Evolutionary conservation across 306 rosid genomes (phyloP), one percentile per base, ranked within the genome.

Genomic region (Erythrophleum fordii): DNA sequence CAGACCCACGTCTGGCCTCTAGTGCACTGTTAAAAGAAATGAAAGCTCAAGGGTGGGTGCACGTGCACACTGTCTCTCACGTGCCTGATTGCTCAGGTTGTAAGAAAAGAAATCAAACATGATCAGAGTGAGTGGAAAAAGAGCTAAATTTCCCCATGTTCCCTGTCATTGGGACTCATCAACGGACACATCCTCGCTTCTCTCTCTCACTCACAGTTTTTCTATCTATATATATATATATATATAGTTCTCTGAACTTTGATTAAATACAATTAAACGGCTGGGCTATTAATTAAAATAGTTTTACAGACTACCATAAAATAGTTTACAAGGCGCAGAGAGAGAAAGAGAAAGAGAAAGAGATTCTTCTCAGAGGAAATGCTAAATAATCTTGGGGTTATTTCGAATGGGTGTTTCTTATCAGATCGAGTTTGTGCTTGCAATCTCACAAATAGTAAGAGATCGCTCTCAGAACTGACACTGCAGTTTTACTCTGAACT

Each of bases 151-250:
- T 89, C 83, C 92, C 91, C 78, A 88, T 86, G 79, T 87, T 87
- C 89, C 86, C 87, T 90, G 75, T 79, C 88, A 88, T 91, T 70
- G 92, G 91, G 72, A 92, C 91, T 87, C 90, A 81, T 88, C 77
- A 89, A 79, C 85, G 71, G 29, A 69, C 88, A 18, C 78, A 39
- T 20, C 31, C 25, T 41, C 56, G 52, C 60, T 22, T 29, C 68
- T 65, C 67, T 49, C 28, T n/a, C 66, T 11, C 26, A 56, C 76
- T 55, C 69, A 58, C 85, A 77, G 17, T 3, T 58, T 81, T 78
- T 81, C 81, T 69, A 68, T 77, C 18, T 44, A 46, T 20, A 22
- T 11, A 45, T n/a, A 18, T 46, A 42, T 6, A 66, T 14, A 70
- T 35, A 45, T 29, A 26, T 61, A 61, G 11, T 70, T 48, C 39